Evolutionary conservation across 768 basidiomycete genomes (phyloP), one percentile per base, ranked within the genome.

Genomic region (Naganishia onofrii): DNA sequence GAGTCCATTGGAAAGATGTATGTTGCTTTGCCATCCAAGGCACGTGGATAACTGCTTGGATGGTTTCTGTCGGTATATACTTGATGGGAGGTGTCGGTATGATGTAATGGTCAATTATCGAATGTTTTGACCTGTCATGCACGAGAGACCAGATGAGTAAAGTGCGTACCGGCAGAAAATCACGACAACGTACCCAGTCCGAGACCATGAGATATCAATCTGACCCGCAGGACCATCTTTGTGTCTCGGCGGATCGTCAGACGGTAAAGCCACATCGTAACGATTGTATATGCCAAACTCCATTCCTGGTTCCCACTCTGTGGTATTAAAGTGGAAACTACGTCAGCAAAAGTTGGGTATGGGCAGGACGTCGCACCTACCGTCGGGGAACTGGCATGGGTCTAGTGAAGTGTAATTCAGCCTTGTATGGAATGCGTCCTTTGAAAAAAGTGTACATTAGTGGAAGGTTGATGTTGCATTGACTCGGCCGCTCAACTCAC

Each of bases 221-320:
- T 42, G 42, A 7, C 60, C 60, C 15, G 60, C 60, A 63, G 60
- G 36, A 28, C 23, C 2, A 13, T 63, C 38, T 26, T 63, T 42
- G 6, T 26, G 38, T 15, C 26, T 26, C n/a, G 60, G 23, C 21
- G 60, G 29, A 44, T 21, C 23, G 15, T 44, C 42, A 15, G 60
- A 23, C 2, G 23, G 42, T 42, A 63, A 12, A 10, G 60, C 60
- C 0, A 63, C 38, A 26, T 63, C 60, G 15, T 63, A 63, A 1
- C 38, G 38, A 26, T 63, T 46, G 15, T 42, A 44, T 23, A 63
- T 44, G 9, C 60, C 60, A 63, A 42, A 63, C 42, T 42, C 34
- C 60, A 44, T 63, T 44, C 38, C 60, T 42, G 60, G 36, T 63
- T 42, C 60, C 60, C 60, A 63, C 13, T 63, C 60, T 63, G 60